Percentiles rank a stretch among this genome's conserved stretches.
phyloP scores from a whole-genome alignment of 2,329 filamentous ascomycete genomes.

The Trichoderma sp. region DNA sequence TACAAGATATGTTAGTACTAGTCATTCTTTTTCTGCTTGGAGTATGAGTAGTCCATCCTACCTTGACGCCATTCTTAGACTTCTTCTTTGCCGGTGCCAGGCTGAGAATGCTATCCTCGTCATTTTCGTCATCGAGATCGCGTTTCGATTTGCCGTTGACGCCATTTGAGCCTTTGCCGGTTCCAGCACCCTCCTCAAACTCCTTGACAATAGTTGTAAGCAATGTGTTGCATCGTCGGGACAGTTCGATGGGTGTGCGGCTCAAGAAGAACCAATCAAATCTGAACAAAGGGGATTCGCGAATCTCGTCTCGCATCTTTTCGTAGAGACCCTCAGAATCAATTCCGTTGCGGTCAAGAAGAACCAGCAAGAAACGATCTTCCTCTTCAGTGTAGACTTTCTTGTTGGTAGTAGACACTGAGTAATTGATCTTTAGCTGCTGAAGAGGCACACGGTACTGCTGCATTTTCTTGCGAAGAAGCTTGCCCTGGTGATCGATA shows the following conservation, averaged over 20 bases:
- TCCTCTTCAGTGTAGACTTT: conserved; percentile 99
- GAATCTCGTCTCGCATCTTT: conserved; percentile 94
- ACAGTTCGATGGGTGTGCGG: conserved; percentile 88
- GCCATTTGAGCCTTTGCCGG: conserved; percentile 59
- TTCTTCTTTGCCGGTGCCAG: conserved; percentile 93
- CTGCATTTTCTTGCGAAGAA: conserved; percentile 92
- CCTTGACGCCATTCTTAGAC: conserved; percentile 85
- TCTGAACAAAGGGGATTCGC: conserved; percentile 90
- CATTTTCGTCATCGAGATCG: conserved; percentile 78
- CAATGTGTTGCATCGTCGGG: conserved; percentile 88
- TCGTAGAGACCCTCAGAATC: conserved; percentile 91
- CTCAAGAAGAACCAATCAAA: conserved; percentile 99
- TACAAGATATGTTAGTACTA: conserved; percentile 15
- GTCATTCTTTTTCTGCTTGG: background rate
- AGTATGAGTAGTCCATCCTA: conserved; percentile 43
- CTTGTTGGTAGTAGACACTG: conserved; percentile 98
- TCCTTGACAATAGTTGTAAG: conserved; percentile 94
- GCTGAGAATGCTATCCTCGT: conserved; percentile 78
- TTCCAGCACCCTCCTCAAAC: conserved; percentile 72
- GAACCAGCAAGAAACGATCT: conserved; percentile 90
- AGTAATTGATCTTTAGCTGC: conserved; percentile 98
- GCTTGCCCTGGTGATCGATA: conserved; percentile 88
- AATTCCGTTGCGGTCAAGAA: conserved; percentile 89
- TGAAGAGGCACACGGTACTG: conserved; percentile 97
- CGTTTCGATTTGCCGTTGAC: conserved; percentile 73